phyloP scores from a whole-genome alignment of 2,329 filamentous ascomycete species.

The Penicillium expansum region DNA sequence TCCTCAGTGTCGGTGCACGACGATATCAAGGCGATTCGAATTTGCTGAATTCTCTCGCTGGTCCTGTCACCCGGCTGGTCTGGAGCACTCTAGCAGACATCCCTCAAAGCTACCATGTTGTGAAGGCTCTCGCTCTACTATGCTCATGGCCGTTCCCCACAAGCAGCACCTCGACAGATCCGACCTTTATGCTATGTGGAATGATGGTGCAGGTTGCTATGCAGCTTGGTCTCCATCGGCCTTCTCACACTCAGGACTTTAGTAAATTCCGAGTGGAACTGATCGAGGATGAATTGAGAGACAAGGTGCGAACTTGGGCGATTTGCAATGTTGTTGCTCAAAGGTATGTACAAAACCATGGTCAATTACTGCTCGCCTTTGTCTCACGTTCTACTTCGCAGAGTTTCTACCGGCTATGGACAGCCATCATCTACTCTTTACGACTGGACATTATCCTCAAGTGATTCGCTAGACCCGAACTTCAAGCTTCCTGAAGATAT shows the following conservation, averaged over 20 bases:
- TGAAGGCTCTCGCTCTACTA: conserved; percentile 61
- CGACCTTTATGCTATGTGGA: conserved; percentile 64
- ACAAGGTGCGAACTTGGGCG: conserved; percentile 65
- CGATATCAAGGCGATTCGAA: conserved; percentile 55
- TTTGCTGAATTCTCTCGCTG: conserved; percentile 53
- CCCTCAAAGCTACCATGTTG: conserved; percentile 62
- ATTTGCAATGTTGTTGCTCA: conserved; percentile 67
- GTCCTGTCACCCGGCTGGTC: conserved; percentile 56
- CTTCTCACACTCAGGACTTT: conserved; percentile 60
- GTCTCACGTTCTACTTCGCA: conserved; percentile 26
- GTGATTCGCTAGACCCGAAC: conserved; percentile 44
- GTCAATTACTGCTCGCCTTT: not conserved
- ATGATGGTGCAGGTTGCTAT: conserved; percentile 68
- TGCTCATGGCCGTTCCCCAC: conserved; percentile 66
- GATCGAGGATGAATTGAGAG: conserved; percentile 61
- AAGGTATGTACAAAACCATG: conserved; percentile 45
- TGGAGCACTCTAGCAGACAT: conserved; percentile 62
- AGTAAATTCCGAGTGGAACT: conserved; percentile 53
- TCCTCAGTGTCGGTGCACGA: conserved; percentile 61
- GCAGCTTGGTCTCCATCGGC: conserved; percentile 64
- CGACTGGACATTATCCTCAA: conserved; percentile 55
- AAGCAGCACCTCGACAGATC: conserved; percentile 62
- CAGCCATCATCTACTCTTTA: conserved; percentile 62
- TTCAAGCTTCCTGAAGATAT: conserved; percentile 54
- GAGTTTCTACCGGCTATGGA: conserved; percentile 66